These are phyloP conservation scores for Colletotrichum sp. DNA, from an alignment of 2,329 filamentous ascomycete species.

Conservation along the genomic window DNA sequence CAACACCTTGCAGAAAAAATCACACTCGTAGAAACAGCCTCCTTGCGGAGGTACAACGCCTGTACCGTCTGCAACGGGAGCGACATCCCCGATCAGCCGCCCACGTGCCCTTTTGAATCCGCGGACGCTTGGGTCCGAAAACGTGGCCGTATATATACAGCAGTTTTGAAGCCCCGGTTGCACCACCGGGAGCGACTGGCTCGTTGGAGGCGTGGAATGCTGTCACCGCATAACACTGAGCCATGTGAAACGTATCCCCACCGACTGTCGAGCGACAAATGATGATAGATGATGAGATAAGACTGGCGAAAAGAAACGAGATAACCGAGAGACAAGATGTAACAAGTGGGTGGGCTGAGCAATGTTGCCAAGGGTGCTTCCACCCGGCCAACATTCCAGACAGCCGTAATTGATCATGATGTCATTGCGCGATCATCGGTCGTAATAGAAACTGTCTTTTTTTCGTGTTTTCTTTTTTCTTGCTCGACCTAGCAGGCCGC, in stretches of 20 bases:
- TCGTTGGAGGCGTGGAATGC: conserved; percentile 8
- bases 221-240: conserved; percentile 17
- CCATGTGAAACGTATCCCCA: conserved; percentile 17
- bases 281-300: background rate
- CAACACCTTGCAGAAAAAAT: conserved; percentile 14
- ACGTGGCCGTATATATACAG: conserved; percentile 18
- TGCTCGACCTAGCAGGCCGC: background rate
- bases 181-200: conserved; percentile 7
- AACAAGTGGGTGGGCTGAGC: background rate
- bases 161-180: background rate
- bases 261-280: background rate
- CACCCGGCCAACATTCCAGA: background rate
- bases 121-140: conserved; percentile 4
- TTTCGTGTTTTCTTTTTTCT: background rate
- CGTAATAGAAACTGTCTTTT: background rate
- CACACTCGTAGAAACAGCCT: background rate
- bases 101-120: background rate
- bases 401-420: background rate
- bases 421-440: conserved; percentile 5
- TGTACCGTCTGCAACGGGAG: background rate
- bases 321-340: background rate
- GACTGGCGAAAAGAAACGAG: background rate
- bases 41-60: conserved; percentile 15
- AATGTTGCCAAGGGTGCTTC: background rate
- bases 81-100: background rate